A percentile compares a stretch with the other conserved stretches of the same genome.
Conservation (phyloP, 2,329 filamentous ascomycete genomes). For the Lachnellula arida region DNA sequence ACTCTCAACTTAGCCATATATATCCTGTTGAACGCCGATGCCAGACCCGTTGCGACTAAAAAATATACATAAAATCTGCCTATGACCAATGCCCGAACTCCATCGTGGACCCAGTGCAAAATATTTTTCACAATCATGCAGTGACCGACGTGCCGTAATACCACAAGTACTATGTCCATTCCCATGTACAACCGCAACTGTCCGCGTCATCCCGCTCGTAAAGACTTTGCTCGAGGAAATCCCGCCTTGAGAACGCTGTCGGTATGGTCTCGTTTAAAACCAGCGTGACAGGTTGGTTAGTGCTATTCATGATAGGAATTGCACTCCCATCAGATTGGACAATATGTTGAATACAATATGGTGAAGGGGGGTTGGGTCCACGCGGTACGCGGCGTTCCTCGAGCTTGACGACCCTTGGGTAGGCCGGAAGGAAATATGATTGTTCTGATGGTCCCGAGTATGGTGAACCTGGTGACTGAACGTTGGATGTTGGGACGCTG, state of each 20-base stretch:
- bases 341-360: conserved; percentile 63
- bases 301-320: conserved; percentile 19
- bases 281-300: conserved; percentile 21
- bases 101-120: not conserved
- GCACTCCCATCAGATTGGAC: conserved; percentile 46
- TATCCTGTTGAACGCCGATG: not conserved
- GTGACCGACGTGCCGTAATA: not conserved
- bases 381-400: conserved; percentile 52
- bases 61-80: not conserved
- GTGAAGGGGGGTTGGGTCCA: conserved; percentile 33
- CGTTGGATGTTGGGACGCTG: conserved; percentile 28
- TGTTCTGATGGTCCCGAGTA: conserved; percentile 10
- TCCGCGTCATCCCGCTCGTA: not conserved
- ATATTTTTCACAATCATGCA: not conserved
- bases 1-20: not conserved
- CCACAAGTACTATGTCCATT: not conserved
- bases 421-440: conserved; percentile 32
- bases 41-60: not conserved
- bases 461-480: conserved; percentile 10
- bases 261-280: conserved; percentile 29
- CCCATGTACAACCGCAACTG: not conserved
- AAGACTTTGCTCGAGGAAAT: not conserved
- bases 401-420: conserved; percentile 59
- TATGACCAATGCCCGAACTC: not conserved
- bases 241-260: conserved; percentile 10